A percentile compares a stretch with the other conserved stretches of the same genome.
Conservation (phyloP, 2,329 filamentous ascomycete genomes). For the Rhinocladiella mackenziei region DNA sequence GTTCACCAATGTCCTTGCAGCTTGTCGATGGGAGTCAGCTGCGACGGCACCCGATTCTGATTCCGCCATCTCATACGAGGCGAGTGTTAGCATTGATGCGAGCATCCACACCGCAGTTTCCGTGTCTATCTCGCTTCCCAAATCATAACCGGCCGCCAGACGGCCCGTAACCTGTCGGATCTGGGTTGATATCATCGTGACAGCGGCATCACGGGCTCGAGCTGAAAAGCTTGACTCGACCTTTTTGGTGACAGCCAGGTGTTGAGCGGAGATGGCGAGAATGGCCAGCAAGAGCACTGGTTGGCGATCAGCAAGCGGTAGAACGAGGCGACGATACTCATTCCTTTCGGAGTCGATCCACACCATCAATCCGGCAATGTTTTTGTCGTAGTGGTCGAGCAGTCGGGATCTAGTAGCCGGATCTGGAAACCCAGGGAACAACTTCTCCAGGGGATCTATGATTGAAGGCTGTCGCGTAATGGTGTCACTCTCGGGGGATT, state of each 20-base stretch:
- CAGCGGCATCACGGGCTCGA: slow-evolving; percentile 22
- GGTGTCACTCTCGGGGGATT: slow-evolving; percentile 9
- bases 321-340: slow-evolving; percentile 22
- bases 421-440: slow-evolving; percentile 58
- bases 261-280: slow-evolving; percentile 23
- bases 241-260: slow-evolving; percentile 20
- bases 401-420: slow-evolving; percentile 73
- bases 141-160: slow-evolving; percentile 18
- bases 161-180: slow-evolving; percentile 19
- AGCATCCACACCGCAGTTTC: slow-evolving; percentile 26
- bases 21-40: slow-evolving; percentile 21
- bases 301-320: slow-evolving; percentile 18
- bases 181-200: slow-evolving; percentile 20
- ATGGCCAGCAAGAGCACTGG: slow-evolving; percentile 21
- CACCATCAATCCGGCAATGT: slow-evolving; percentile 25
- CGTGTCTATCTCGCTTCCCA: slow-evolving; percentile 19
- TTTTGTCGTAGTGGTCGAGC: slow-evolving; percentile 48
- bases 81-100: slow-evolving; percentile 23
- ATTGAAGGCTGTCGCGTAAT: neutral
- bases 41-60: slow-evolving; percentile 17
- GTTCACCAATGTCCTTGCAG: slow-evolving; percentile 22
- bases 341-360: slow-evolving; percentile 25
- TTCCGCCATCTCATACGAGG: slow-evolving; percentile 24
- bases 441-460: slow-evolving; percentile 13
- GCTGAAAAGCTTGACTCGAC: slow-evolving; percentile 17